A percentile compares a stretch with the other conserved stretches of the same genome.
Evolutionary conservation across 1,284 basidiomycete species (phyloP).

Genomic region (Leccinum subrobustum): DNA sequence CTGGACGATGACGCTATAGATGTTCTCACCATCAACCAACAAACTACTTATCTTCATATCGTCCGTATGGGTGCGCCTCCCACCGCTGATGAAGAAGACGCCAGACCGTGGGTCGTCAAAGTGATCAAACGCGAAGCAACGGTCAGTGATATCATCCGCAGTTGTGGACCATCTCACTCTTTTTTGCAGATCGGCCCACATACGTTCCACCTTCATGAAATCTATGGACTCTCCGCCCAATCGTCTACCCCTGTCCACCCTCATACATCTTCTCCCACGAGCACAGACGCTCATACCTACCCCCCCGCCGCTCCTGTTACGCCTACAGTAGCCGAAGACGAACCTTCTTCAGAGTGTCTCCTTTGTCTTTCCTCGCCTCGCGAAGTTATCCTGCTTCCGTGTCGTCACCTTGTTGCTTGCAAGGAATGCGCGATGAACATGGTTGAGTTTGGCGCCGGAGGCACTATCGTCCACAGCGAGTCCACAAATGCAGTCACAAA

Average conservation of each 20-base stretch:
- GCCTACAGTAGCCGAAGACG: conserved; percentile 51
- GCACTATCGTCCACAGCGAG: conserved; percentile 66
- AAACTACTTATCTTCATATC: conserved; percentile 83
- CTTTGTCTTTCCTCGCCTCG: conserved; percentile 83
- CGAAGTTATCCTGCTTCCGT: conserved; percentile 87
- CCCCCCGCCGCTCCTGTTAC: conserved; percentile 44
- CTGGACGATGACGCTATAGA: conserved; percentile 69
- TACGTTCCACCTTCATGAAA: conserved; percentile 90
- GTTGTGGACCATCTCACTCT: conserved; percentile 7
- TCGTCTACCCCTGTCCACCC: conserved; percentile 41
- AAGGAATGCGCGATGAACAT: conserved; percentile 91
- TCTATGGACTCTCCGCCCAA: conserved; percentile 80
- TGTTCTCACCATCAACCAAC: conserved; percentile 71
- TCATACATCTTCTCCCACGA: conserved; percentile 40
- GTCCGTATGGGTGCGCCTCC: conserved; percentile 61
- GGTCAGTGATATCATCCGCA: conserved; percentile 36
- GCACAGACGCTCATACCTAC: conserved; percentile 44
- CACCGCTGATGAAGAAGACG: conserved; percentile 44
- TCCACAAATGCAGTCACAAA: conserved; percentile 34
- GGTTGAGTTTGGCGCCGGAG: conserved; percentile 93
- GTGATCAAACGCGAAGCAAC: conserved; percentile 88
- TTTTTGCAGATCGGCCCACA: conserved; percentile 73
- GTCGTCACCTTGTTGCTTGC: conserved; percentile 88
- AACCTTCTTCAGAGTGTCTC: conserved; percentile 83
- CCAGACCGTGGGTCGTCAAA: conserved; percentile 79